Percentiles rank a stretch among this genome's conserved stretches.
phyloP scores from a whole-genome alignment of 2,329 filamentous ascomycete genomes.

The Zymoseptoria passerinii region DNA sequence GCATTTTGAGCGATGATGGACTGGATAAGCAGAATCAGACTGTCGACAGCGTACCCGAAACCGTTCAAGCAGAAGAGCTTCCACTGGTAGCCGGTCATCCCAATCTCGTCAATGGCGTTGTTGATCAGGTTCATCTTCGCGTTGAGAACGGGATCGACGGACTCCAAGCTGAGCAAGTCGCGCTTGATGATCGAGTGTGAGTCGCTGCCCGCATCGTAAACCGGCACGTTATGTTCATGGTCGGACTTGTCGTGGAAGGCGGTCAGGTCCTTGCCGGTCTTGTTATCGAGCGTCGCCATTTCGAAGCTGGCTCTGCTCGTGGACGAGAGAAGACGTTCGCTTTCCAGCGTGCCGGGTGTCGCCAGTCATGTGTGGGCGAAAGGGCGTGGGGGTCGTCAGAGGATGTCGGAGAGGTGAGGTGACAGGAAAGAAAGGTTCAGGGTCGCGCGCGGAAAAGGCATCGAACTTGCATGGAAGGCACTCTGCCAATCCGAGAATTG shows the following conservation, averaged over 20 bases:
- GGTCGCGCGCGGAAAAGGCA: background rate
- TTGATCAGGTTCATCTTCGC: constrained; percentile 64
- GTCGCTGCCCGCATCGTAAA: constrained; percentile 12
- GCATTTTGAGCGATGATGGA: constrained; percentile 54
- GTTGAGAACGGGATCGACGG: constrained; percentile 54
- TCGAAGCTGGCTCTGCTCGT: background rate
- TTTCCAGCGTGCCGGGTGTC: background rate
- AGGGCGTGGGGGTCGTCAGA: background rate
- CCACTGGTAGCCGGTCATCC: constrained; percentile 47
- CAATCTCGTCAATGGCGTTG: constrained; percentile 51
- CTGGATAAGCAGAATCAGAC: constrained; percentile 51
- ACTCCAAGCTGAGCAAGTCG: constrained; percentile 51
- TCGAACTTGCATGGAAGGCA: background rate
- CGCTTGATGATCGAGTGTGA: constrained; percentile 26
- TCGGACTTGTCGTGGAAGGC: background rate
- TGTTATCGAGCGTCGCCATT: background rate
- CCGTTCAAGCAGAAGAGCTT: constrained; percentile 54
- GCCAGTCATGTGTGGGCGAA: background rate
- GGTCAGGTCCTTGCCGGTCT: background rate
- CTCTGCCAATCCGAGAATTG: background rate
- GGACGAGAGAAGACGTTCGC: background rate
- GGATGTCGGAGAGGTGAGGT: background rate
- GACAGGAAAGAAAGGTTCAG: background rate
- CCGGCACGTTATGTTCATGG: background rate
- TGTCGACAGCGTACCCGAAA: constrained; percentile 54